Evolutionary conservation across 306 rosid genomes (phyloP), one percentile per base, ranked within the genome.

Genomic region (Senna tora): DNA sequence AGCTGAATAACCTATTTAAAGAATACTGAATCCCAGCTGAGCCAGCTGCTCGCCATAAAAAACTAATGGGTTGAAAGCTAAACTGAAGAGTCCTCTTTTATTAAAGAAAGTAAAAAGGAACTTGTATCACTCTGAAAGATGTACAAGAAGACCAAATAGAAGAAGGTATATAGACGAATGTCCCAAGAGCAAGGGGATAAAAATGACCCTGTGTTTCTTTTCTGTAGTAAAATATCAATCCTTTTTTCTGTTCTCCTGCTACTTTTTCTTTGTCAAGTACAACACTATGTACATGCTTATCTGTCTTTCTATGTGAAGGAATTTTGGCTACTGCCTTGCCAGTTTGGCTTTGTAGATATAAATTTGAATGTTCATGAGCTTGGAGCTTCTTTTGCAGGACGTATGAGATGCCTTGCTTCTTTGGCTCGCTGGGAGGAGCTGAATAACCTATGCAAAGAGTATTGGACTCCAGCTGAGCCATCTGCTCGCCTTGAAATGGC

Each of bases 391-490:
- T 78, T 75, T 86, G 52, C 84, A 94, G 99, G 97, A 22, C 87
- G 87, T 73, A 94, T 94, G 99, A 83, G 96, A 80, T 94, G 97
- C 82, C 99, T 94, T 79, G 99, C 99, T 77, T 95, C 97, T 63
- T 86, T 94, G 92, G 99, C 97, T 77, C 90, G 86, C 74, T 94
- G 99, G 99, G 99, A 94, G 71, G 99, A 94, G 82, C 88, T 94
- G 63, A 91, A 84, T 84, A 87, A 78, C 77, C 80, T 94, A 47
- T 94, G 92, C 79, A 94, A 84, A 81, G 99, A 94, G 75, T 87
- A 80, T 78, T 94, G 99, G 99, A 91, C 96, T n/a, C 92, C 96
- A 3, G 97, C 99, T 22, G 99, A 94, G 81, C 91, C 96, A 34
- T 89, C 86, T 80, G 96, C 95, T 66, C 91, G 97, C 68, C 89